Evolutionary conservation across 2,329 filamentous ascomycete genomes (phyloP).

Genomic region (Teratosphaeria zuluensis): DNA sequence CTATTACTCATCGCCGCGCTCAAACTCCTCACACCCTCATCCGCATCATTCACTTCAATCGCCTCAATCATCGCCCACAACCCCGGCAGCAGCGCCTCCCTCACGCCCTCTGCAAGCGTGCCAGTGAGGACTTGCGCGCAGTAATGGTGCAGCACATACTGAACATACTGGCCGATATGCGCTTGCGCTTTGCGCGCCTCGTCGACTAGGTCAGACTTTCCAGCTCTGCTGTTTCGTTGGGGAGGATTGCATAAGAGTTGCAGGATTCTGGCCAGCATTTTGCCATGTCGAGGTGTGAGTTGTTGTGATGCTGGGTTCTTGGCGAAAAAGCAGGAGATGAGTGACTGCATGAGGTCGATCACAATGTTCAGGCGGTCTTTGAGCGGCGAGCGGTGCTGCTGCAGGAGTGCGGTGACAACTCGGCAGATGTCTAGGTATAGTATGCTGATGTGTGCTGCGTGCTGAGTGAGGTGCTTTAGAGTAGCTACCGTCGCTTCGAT

Average conservation of each 20-base stretch:
- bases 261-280: conserved; percentile 45
- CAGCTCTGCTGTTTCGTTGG: conserved; percentile 22
- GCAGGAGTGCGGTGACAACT: conserved; percentile 42
- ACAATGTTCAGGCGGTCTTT: conserved; percentile 53
- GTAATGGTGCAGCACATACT: conserved; percentile 49
- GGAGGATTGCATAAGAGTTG: conserved; percentile 54
- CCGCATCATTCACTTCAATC: conserved; percentile 33
- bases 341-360: conserved; percentile 43
- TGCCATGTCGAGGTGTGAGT: conserved; percentile 36
- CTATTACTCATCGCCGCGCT: conserved; percentile 44
- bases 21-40: conserved; percentile 41
- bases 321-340: conserved; percentile 48
- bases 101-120: conserved; percentile 41
- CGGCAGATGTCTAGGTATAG: conserved; percentile 47
- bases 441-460: conserved; percentile 4
- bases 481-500: conserved; percentile 31
- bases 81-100: conserved; percentile 43
- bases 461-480: neutral
- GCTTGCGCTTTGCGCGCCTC: conserved; percentile 50
- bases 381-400: conserved; percentile 49
- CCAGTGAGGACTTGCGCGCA: conserved; percentile 42
- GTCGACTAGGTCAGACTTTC: conserved; percentile 41
- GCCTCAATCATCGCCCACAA: conserved; percentile 45
- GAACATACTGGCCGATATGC: conserved; percentile 48
- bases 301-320: conserved; percentile 6